A percentile compares a stretch with the other conserved stretches of the same genome.
Conservation (phyloP, 306 rosid genomes). For the Sicyos edulis region DNA sequence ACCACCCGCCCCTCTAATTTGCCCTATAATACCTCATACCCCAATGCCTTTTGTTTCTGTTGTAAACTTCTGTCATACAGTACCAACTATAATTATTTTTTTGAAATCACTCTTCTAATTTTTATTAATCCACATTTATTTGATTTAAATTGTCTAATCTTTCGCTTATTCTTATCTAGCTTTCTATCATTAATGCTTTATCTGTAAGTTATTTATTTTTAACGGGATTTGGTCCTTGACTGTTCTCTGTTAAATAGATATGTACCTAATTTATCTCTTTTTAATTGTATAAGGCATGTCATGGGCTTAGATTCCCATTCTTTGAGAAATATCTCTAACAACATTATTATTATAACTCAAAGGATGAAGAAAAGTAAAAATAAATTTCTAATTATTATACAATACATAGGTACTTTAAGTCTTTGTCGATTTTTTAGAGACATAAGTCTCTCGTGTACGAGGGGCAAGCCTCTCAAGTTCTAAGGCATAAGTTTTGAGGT, state of each 20-base stretch:
- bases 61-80: neutral
- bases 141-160: neutral
- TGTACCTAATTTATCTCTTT: neutral
- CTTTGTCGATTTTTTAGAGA: no score
- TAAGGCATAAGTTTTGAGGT: no score
- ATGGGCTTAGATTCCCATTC: no score
- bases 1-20: neutral
- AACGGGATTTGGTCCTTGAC: conserved; percentile 20
- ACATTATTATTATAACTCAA: no score
- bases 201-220: neutral
- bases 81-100: neutral
- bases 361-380: no score
- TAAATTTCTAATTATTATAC: no score
- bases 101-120: no score
- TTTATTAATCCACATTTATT: conserved; percentile 3
- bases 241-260: neutral
- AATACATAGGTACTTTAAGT: no score
- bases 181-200: neutral
- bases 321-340: no score
- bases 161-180: neutral
- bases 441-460: no score
- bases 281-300: neutral
- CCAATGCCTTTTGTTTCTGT: conserved; percentile 3
- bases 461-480: no score
- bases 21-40: neutral